Conservation (phyloP, 805 yeast genomes). For the Dipodascopsis uninucleata region DNA sequence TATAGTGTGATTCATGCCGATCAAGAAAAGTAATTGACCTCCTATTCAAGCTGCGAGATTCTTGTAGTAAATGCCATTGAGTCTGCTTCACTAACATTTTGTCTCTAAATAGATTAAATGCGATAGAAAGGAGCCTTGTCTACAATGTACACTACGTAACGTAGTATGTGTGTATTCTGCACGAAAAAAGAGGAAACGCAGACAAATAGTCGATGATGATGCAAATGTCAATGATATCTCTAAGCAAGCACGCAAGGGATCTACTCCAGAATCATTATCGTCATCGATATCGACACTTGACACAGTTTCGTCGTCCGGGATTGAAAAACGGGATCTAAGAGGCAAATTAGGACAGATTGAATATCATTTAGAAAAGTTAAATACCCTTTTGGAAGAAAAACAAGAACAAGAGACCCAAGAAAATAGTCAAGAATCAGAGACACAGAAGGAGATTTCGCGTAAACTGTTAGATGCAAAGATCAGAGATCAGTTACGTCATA, state of each 20-base stretch:
- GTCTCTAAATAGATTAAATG: slow-evolving; percentile 12
- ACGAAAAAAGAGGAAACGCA: slow-evolving; percentile 21
- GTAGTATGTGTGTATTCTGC: slow-evolving; percentile 22
- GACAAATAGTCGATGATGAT: too few relatives aligned
- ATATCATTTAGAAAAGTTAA: slow-evolving; percentile 17
- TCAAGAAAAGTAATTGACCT: slow-evolving; percentile 7
- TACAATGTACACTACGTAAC: slow-evolving; percentile 20
- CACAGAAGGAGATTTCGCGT: too few relatives aligned
- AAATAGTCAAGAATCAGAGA: too few relatives aligned
- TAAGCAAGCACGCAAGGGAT: too few relatives aligned
- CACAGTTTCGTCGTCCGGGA: too few relatives aligned
- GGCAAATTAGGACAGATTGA: slow-evolving; percentile 10
- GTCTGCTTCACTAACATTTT: neutral
- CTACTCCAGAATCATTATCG: too few relatives aligned
- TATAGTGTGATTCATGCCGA: slow-evolving; percentile 21
- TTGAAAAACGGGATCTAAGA: too few relatives aligned
- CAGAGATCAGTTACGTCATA: slow-evolving; percentile 5
- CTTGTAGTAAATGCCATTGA: too few relatives aligned
- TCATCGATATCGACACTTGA: too few relatives aligned
- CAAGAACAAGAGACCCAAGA: neutral
- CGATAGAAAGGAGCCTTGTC: slow-evolving; percentile 22
- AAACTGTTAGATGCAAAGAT: slow-evolving; percentile 11
- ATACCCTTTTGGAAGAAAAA: slow-evolving; percentile 12
- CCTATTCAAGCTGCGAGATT: neutral
- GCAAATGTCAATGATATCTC: too few relatives aligned